Evolutionary conservation across 305 asterid genomes (phyloP).

Genomic region (Salvia sclarea): DNA sequence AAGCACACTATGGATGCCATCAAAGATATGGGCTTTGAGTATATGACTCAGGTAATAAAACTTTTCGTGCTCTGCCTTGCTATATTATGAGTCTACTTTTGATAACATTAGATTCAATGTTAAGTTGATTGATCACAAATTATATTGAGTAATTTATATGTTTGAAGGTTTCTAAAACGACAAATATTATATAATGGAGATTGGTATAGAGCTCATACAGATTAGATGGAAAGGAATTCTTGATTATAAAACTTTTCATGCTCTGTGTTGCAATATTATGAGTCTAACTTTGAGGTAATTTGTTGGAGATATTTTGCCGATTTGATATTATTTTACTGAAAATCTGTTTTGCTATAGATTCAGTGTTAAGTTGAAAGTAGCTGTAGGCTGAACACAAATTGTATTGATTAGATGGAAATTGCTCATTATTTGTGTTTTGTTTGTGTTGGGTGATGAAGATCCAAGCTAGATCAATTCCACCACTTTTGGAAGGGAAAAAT

Average conservation of each 20-base stretch:
- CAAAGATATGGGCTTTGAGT: slow-evolving; percentile 65
- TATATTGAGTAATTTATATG: neutral
- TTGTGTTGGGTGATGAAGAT: slow-evolving; percentile 50
- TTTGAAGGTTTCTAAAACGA: neutral
- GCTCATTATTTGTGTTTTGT: slow-evolving; percentile 5
- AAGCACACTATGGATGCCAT: slow-evolving; percentile 71
- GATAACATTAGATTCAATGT: no score
- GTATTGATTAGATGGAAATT: neutral
- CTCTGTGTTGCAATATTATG: no score
- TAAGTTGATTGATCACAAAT: neutral
- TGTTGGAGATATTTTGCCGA: no score
- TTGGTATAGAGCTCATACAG: neutral
- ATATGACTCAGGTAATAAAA: slow-evolving; percentile 80
- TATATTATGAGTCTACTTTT: neutral
- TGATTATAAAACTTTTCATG: no score
- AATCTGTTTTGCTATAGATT: no score
- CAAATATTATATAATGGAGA: neutral
- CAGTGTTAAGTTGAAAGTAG: no score
- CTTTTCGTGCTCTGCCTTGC: neutral
- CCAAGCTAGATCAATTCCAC: slow-evolving; percentile 86
- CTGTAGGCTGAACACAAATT: no score
- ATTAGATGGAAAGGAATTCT: neutral
- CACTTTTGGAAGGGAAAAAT: slow-evolving; percentile 79
- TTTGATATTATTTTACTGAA: no score
- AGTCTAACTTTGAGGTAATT: no score